A percentile compares a stretch with the other conserved stretches of the same genome.
Evolutionary conservation across 2,329 filamentous ascomycete species (phyloP).

Genomic region (Chrysoporthe austroafricana): DNA sequence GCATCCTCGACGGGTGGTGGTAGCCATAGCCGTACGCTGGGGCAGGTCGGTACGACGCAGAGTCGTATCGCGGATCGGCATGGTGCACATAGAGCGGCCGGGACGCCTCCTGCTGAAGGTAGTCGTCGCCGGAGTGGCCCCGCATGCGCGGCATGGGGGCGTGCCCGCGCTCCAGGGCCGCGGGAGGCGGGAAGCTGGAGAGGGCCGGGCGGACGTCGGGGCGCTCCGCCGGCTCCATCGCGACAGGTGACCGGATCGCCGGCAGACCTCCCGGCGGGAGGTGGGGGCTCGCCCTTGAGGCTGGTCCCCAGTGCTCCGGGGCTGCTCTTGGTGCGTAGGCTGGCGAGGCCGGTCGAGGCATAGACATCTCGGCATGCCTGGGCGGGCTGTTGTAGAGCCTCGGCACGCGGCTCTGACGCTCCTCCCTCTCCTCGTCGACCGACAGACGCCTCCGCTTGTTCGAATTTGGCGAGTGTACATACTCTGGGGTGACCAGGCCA

Average conservation of each 20-base stretch:
- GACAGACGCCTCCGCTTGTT: conserved; percentile 53
- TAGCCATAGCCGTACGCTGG: conserved; percentile 43
- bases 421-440: conserved; percentile 46
- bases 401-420: conserved; percentile 50
- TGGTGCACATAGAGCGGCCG: conserved; percentile 36
- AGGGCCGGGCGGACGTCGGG: conserved; percentile 43
- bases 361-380: conserved; percentile 34
- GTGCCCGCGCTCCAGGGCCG: conserved; percentile 43
- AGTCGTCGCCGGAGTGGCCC: conserved; percentile 42
- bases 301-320: conserved; percentile 42
- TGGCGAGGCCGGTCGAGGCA: conserved; percentile 43
- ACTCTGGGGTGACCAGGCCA: conserved; percentile 47
- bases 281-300: conserved; percentile 42
- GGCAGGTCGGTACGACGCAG: conserved; percentile 39
- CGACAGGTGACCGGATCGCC: conserved; percentile 36
- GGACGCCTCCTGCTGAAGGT: conserved; percentile 36
- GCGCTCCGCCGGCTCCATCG: conserved; percentile 42
- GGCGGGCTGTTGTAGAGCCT: conserved; percentile 47
- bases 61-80: conserved; percentile 39
- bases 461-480: conserved; percentile 53
- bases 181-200: conserved; percentile 44
- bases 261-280: conserved; percentile 37
- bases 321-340: conserved; percentile 34
- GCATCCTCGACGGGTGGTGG: conserved; percentile 49
- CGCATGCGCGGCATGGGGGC: conserved; percentile 37